Evolutionary conservation across 306 rosid genomes (phyloP).

Genomic region (Argentina anserina): DNA sequence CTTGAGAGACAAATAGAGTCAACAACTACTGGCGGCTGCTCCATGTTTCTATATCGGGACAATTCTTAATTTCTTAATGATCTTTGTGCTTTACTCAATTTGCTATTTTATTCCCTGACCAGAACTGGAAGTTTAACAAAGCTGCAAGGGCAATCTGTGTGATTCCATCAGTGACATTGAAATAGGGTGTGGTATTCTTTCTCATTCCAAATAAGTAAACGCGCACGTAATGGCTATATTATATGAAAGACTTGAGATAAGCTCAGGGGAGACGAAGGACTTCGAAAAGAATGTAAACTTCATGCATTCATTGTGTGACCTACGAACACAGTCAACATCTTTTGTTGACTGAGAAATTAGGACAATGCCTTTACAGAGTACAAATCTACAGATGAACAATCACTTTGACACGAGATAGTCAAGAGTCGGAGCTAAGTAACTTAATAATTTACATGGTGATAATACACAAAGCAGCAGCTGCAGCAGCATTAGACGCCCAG

Average conservation of each 20-base stretch:
- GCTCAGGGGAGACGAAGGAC: neutral
- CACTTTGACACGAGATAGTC: constrained; percentile 28
- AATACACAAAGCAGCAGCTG: neutral
- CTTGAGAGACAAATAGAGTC: neutral
- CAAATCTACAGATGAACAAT: constrained; percentile 12
- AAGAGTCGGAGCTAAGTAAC: neutral
- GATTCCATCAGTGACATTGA: neutral
- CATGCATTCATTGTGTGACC: neutral
- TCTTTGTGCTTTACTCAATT: neutral
- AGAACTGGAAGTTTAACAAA: neutral
- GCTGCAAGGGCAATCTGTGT: neutral
- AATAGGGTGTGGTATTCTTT: neutral
- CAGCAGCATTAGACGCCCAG: constrained; percentile 5
- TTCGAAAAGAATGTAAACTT: neutral
- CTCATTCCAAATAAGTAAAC: too few species aligned
- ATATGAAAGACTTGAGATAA: too few species aligned
- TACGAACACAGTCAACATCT: constrained; percentile 19
- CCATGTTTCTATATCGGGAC: neutral
- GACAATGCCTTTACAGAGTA: neutral
- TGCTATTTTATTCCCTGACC: neutral
- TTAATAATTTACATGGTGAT: constrained; percentile 22
- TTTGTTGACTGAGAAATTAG: constrained; percentile 2
- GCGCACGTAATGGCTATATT: too few species aligned
- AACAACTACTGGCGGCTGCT: neutral
- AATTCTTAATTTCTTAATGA: neutral